phyloP scores from a whole-genome alignment of 169 alveolate species.

The Neospora caninum region DNA sequence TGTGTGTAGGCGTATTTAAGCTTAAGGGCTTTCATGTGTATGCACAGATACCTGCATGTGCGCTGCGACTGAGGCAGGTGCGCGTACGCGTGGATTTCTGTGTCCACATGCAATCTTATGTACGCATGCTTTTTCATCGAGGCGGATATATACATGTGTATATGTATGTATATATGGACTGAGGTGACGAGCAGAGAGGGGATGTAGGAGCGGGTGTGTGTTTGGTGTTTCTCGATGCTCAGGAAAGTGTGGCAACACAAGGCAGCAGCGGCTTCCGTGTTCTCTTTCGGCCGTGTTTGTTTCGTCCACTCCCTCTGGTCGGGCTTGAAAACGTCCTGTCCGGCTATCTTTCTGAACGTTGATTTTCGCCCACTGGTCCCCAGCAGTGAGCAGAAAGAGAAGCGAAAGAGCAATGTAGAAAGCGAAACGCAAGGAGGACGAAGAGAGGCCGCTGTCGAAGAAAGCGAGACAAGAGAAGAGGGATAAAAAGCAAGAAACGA shows the following conservation, averaged over 20 bases:
- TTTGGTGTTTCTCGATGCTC: background rate
- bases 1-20: background rate
- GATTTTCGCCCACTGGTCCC: constrained; percentile 37
- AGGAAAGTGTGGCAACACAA: constrained; percentile 38
- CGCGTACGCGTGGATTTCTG: too few relatives aligned
- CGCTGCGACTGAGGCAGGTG: too few relatives aligned
- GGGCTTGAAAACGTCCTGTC: background rate
- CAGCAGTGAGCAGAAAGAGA: background rate
- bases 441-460: too few relatives aligned
- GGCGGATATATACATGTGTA: background rate
- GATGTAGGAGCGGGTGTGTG: background rate
- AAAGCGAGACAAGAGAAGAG: too few relatives aligned
- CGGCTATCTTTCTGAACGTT: background rate
- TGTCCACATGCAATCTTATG: background rate
- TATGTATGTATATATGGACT: background rate
- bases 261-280: constrained; percentile 15
- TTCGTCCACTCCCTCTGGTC: constrained; percentile 29
- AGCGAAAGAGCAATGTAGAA: background rate
- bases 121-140: background rate
- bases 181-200: background rate
- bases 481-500: too few relatives aligned
- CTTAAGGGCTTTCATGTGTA: too few relatives aligned
- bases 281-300: constrained; percentile 35
- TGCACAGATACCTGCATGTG: too few relatives aligned
- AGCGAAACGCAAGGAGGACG: background rate